phyloP scores from a whole-genome alignment of 108 stramenopile species.

The Cylindrotheca fusiformis region DNA sequence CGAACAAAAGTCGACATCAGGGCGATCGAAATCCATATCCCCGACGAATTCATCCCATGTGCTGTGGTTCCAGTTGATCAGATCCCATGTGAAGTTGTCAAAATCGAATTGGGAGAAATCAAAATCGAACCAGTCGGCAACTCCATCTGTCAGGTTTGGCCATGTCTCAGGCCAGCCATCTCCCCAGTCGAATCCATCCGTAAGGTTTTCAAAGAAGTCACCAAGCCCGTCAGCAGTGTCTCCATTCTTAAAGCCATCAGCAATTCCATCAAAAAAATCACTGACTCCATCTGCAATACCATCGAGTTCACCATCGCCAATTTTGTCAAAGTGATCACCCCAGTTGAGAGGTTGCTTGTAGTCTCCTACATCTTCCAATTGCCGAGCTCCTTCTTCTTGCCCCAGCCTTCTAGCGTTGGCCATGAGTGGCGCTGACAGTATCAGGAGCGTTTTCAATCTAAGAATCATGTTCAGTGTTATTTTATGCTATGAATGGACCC shows the following conservation, averaged over 20 bases:
- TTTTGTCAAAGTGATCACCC: neutral
- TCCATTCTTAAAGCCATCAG: neutral
- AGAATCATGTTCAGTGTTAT: no score
- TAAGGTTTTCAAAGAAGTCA: neutral
- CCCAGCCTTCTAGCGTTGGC: no score
- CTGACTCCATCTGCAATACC: slow-evolving; percentile 5
- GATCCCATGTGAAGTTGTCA: slow-evolving; percentile 11
- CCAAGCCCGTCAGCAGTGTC: neutral
- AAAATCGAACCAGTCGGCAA: slow-evolving; percentile 11
- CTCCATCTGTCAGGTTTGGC: neutral
- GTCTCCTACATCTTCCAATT: no score
- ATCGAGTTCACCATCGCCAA: slow-evolving; percentile 3
- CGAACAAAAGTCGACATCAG: slow-evolving; percentile 14
- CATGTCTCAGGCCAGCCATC: neutral
- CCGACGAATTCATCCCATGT: slow-evolving; percentile 9
- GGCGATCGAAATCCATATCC: neutral
- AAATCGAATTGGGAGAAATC: slow-evolving; percentile 11
- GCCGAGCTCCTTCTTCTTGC: no score
- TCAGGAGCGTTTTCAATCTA: no score
- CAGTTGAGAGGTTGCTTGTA: neutral
- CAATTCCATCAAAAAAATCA: neutral
- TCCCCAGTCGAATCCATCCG: neutral
- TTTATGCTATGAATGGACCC: no score
- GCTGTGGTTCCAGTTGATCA: neutral
- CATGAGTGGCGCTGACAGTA: no score